Evolutionary conservation across 2,329 filamentous ascomycete species (phyloP).

Genomic region (Ramularia collo-cygni): DNA sequence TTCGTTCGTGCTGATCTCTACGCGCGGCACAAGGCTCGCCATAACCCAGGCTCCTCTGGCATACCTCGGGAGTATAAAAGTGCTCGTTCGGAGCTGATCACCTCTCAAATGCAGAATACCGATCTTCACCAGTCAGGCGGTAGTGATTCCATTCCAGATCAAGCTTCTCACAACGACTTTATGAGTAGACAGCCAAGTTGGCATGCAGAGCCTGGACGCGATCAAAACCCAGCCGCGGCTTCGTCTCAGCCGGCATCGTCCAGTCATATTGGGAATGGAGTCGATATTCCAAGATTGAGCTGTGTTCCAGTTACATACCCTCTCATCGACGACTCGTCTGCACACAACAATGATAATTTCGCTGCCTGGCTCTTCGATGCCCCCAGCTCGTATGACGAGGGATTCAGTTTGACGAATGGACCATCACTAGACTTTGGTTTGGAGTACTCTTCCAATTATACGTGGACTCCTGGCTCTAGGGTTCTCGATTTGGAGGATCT

Average conservation of each 20-base stretch:
- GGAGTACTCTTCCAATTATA: slow-evolving; percentile 18
- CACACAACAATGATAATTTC: slow-evolving; percentile 21
- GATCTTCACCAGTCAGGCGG: slow-evolving; percentile 55
- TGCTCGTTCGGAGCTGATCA: not conserved
- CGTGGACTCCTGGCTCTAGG: slow-evolving; percentile 14
- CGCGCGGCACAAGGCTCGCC: slow-evolving; percentile 49
- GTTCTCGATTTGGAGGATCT: no score
- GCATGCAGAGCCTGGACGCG: no score
- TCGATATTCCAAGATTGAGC: not conserved
- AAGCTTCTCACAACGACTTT: no score
- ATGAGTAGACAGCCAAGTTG: no score
- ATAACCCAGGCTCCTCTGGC: slow-evolving; percentile 49
- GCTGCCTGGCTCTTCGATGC: slow-evolving; percentile 25
- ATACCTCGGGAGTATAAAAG: slow-evolving; percentile 27
- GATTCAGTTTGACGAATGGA: slow-evolving; percentile 20
- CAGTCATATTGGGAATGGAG: slow-evolving; percentile 1
- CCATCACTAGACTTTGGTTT: slow-evolving; percentile 23
- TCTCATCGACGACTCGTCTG: slow-evolving; percentile 1
- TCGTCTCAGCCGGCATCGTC: slow-evolving; percentile 7
- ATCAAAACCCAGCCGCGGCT: no score
- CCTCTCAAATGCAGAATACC: slow-evolving; percentile 74
- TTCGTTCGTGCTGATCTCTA: slow-evolving; percentile 90
- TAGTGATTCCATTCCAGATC: not conserved
- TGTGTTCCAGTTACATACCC: slow-evolving; percentile 5
- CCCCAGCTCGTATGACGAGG: slow-evolving; percentile 20